These are phyloP conservation scores for Erysimum cheiranthoides DNA, from an alignment of 345 rosid species.

Conservation along the genomic window DNA sequence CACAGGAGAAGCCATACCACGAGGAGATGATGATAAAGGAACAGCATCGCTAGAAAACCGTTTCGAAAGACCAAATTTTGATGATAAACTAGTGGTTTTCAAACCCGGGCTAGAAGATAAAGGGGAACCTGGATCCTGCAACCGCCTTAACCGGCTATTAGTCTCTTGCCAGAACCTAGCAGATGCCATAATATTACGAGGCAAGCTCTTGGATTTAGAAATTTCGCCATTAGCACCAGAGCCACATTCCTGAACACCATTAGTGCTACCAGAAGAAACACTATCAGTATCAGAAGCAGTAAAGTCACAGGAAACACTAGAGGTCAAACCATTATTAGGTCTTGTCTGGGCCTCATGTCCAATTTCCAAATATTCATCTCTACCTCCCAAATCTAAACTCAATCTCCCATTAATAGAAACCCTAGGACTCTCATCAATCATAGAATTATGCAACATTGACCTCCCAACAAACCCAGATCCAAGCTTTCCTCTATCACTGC, in stretches of 20 bases:
- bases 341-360: constrained; percentile 46
- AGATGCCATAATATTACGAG: constrained; percentile 70
- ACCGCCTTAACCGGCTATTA: constrained; percentile 85
- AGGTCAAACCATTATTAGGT: constrained; percentile 52
- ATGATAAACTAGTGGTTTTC: constrained; percentile 57
- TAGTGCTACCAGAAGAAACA: constrained; percentile 76
- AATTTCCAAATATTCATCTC: constrained; percentile 46
- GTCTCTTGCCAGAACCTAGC: constrained; percentile 99
- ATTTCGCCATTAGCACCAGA: constrained; percentile 54
- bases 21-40: constrained; percentile 69
- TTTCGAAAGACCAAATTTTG: constrained; percentile 73
- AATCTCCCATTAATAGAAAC: constrained; percentile 55
- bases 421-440: constrained; percentile 60
- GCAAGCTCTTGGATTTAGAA: constrained; percentile 56
- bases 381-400: constrained; percentile 59
- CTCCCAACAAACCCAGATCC: constrained; percentile 65
- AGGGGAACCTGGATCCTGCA: constrained; percentile 92
- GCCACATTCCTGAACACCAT: constrained; percentile 60
- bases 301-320: constrained; percentile 60
- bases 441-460: constrained; percentile 67
- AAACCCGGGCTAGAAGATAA: constrained; percentile 68
- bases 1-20: constrained; percentile 77
- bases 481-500: constrained; percentile 61
- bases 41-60: constrained; percentile 67
- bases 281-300: constrained; percentile 87